phyloP scores from a whole-genome alignment of 2,329 filamentous ascomycete species.

The Endoconidiophora polonica region DNA sequence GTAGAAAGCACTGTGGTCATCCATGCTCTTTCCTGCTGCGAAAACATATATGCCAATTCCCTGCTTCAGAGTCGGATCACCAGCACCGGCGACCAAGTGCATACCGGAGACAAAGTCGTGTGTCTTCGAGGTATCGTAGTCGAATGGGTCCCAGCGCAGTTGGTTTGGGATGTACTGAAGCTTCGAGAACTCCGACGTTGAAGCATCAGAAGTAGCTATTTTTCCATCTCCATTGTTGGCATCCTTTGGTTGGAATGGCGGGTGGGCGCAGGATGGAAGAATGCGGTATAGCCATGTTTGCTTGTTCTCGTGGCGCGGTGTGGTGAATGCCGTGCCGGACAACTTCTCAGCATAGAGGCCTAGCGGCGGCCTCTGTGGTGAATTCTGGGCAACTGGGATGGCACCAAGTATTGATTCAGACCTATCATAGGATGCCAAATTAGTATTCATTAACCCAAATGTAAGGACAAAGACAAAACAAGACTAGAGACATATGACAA shows the following conservation, averaged over 20 bases:
- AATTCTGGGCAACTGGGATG: constrained; percentile 60
- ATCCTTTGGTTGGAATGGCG: constrained; percentile 33
- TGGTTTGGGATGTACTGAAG: constrained; percentile 67
- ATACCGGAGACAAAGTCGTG: constrained; percentile 36
- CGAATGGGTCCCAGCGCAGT: constrained; percentile 62
- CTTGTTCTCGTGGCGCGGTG: constrained; percentile 50
- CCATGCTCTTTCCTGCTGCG: constrained; percentile 58
- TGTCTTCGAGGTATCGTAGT: constrained; percentile 39
- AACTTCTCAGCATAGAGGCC: constrained; percentile 73
- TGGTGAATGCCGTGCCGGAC: constrained; percentile 56
- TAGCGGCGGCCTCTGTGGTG: constrained; percentile 61
- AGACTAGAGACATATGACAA: not conserved
- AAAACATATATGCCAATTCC: constrained; percentile 65
- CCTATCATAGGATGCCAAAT: constrained; percentile 25
- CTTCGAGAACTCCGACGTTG: constrained; percentile 20
- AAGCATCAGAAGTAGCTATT: constrained; percentile 12
- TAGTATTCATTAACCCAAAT: not conserved
- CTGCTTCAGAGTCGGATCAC: constrained; percentile 57
- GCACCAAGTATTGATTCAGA: constrained; percentile 61
- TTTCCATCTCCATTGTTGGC: constrained; percentile 7
- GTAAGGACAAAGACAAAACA: not conserved
- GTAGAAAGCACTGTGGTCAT: constrained; percentile 52
- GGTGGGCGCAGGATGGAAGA: constrained; percentile 45
- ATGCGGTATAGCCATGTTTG: constrained; percentile 60
- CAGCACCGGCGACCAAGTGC: constrained; percentile 58